Evolutionary conservation across 116 monocot genomes (phyloP).

Genomic region (Phalaenopsis hybrid): DNA sequence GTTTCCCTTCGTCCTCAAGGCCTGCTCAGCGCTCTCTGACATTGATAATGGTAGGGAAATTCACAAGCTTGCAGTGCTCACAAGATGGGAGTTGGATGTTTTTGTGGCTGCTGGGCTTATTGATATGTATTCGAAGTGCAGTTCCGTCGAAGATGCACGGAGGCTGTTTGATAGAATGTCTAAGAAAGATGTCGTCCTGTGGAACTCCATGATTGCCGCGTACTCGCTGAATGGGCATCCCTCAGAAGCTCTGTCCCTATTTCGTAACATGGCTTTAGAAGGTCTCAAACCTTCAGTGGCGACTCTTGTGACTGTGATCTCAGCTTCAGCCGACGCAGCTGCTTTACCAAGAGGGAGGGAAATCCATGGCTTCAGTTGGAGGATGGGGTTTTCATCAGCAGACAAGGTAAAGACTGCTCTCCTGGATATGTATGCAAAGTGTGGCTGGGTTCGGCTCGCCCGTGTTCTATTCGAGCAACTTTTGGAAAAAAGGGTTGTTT

Average conservation of each 20-base stretch:
- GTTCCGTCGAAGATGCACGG: constrained; percentile 20
- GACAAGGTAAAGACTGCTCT: constrained; percentile 21
- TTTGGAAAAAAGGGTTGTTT: constrained; percentile 31
- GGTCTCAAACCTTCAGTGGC: constrained; percentile 18
- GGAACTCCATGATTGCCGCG: constrained; percentile 32
- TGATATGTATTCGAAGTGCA: constrained; percentile 25
- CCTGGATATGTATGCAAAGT: constrained; percentile 23
- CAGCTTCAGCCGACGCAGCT: constrained; percentile 13
- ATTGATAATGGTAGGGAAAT: constrained; percentile 11
- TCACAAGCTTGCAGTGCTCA: constrained; percentile 15
- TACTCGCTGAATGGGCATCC: constrained; percentile 25
- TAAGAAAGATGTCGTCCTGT: constrained; percentile 17
- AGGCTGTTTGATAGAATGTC: constrained; percentile 21
- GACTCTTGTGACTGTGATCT: constrained; percentile 14
- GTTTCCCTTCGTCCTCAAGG: constrained; percentile 25
- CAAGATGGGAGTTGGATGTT: constrained; percentile 19
- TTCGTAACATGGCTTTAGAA: constrained; percentile 8
- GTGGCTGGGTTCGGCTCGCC: constrained; percentile 16
- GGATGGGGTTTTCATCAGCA: constrained; percentile 7
- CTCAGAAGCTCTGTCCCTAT: constrained; percentile 8
- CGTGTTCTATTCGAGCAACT: constrained; percentile 22
- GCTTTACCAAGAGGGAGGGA: constrained; percentile 20
- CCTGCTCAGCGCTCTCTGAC: constrained; percentile 22
- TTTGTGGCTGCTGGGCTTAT: constrained; percentile 30
- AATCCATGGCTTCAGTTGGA: constrained; percentile 19